Conservation (phyloP, 352 stramenopile species). For the Phytopythium sindhum region DNA sequence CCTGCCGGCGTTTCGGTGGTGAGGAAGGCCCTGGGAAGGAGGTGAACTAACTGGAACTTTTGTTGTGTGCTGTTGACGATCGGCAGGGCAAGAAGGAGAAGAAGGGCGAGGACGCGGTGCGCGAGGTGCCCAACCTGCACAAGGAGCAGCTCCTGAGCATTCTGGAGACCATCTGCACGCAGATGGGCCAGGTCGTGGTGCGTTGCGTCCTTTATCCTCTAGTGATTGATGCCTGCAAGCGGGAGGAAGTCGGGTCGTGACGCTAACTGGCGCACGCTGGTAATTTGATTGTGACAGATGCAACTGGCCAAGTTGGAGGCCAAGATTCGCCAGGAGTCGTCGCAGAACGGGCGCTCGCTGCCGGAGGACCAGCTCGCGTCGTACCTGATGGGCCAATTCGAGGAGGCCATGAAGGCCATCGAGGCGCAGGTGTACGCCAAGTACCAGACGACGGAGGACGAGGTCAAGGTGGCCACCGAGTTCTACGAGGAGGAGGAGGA, state of each 20-base stretch:
- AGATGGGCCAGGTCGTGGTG: conserved; percentile 88
- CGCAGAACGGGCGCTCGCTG: conserved; percentile 74
- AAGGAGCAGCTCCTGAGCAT: conserved; percentile 88
- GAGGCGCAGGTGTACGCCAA: conserved; percentile 88
- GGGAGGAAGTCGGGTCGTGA: too few relatives aligned
- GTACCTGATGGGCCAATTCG: conserved; percentile 89
- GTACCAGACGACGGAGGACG: conserved; percentile 86
- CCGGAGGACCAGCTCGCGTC: conserved; percentile 84
- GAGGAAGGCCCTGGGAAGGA: neutral
- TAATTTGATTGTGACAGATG: conserved; percentile 44
- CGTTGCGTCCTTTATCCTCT: conserved; percentile 15
- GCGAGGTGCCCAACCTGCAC: conserved; percentile 78
- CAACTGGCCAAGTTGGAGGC: conserved; percentile 84
- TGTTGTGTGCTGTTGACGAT: conserved; percentile 4
- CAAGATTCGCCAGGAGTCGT: conserved; percentile 87
- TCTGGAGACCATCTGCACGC: conserved; percentile 83
- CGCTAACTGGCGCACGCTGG: neutral
- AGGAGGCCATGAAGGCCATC: conserved; percentile 89
- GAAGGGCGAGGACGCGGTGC: conserved; percentile 51
- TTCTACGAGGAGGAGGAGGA: conserved; percentile 88
- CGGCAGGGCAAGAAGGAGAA: conserved; percentile 45
- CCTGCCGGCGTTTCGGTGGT: conserved; percentile 4
- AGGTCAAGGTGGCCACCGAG: conserved; percentile 83
- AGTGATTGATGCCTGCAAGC: too few relatives aligned
- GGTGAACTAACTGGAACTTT: neutral